Evolutionary conservation across 2,329 filamentous ascomycete species (phyloP).

Genomic region (Dactylella cylindrospora): DNA sequence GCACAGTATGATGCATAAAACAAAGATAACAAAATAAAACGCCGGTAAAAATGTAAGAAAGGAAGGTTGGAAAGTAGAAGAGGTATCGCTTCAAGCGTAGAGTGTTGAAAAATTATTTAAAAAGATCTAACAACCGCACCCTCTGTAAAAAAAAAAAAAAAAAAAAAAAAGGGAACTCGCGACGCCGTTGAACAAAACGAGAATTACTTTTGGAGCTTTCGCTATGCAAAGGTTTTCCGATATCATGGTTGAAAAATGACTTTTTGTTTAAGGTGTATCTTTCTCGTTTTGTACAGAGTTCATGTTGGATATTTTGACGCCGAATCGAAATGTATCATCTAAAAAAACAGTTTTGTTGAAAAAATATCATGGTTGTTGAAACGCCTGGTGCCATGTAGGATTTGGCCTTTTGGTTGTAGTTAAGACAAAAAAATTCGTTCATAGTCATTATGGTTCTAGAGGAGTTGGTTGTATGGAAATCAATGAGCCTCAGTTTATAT

Average conservation of each 20-base stretch:
- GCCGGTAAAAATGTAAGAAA: not conserved
- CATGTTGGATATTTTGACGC: too few species aligned
- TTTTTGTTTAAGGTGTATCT: too few species aligned
- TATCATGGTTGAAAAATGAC: constrained; percentile 32
- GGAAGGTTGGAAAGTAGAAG: not conserved
- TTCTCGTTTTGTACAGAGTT: too few species aligned
- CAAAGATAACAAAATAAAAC: not conserved
- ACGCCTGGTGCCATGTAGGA: constrained; percentile 22
- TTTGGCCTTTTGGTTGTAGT: constrained; percentile 1
- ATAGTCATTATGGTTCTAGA: constrained; percentile 12
- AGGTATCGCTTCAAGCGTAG: too few species aligned
- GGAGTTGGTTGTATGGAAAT: constrained; percentile 2
- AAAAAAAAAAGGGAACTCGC: constrained; percentile 1
- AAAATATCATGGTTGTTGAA: constrained; percentile 39
- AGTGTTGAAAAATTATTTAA: too few species aligned
- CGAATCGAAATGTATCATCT: too few species aligned
- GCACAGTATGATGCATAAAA: too few species aligned
- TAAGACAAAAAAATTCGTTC: constrained; percentile 24
- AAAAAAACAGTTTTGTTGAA: constrained; percentile 37
- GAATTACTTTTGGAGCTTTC: too few species aligned
- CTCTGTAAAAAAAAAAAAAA: not conserved
- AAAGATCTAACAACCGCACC: too few species aligned
- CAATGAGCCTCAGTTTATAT: constrained; percentile 17
- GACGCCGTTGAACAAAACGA: not conserved
- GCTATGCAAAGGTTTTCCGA: too few species aligned